phyloP scores from a whole-genome alignment of 2,329 filamentous ascomycete species.

The Hymenoscyphus linearis region DNA sequence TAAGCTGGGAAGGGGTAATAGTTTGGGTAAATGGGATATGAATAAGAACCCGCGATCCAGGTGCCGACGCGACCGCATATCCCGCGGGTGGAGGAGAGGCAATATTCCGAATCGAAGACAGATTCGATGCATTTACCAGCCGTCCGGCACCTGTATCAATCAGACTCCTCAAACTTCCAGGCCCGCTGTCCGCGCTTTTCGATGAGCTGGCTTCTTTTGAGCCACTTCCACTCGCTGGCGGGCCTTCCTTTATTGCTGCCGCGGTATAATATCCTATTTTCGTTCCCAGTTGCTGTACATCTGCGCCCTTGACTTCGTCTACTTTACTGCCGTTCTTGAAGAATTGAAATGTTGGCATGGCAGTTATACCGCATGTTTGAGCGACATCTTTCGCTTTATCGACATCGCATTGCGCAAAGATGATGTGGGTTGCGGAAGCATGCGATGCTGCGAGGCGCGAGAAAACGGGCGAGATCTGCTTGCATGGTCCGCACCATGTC shows the following conservation, averaged over 20 bases:
- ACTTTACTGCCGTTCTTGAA: constrained; percentile 70
- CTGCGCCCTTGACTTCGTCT: constrained; percentile 74
- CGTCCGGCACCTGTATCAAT: constrained; percentile 22
- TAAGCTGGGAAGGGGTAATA: constrained; percentile 21
- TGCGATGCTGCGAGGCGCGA: constrained; percentile 74
- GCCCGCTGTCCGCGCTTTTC: constrained; percentile 3
- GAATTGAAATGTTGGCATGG: constrained; percentile 92
- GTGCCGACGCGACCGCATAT: constrained; percentile 22
- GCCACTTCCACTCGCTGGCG: not conserved
- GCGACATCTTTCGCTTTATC: constrained; percentile 75
- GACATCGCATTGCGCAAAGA: constrained; percentile 86
- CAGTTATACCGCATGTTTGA: constrained; percentile 67
- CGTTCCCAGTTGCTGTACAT: constrained; percentile 64
- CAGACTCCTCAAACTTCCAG: constrained; percentile 21
- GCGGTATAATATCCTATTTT: constrained; percentile 28
- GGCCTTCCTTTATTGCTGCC: constrained; percentile 18
- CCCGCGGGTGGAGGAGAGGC: constrained; percentile 26
- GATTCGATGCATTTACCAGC: constrained; percentile 22
- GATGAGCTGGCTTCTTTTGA: constrained; percentile 5
- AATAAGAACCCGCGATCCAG: constrained; percentile 20
- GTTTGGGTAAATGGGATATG: constrained; percentile 24
- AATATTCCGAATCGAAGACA: constrained; percentile 26
- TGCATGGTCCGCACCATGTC: constrained; percentile 90
- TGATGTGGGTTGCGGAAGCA: constrained; percentile 70
- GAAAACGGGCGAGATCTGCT: constrained; percentile 82